Percentiles rank a stretch among this genome's conserved stretches.
Conservation (phyloP, 139 green algal species). For the Tetradesmus obliquus region DNA sequence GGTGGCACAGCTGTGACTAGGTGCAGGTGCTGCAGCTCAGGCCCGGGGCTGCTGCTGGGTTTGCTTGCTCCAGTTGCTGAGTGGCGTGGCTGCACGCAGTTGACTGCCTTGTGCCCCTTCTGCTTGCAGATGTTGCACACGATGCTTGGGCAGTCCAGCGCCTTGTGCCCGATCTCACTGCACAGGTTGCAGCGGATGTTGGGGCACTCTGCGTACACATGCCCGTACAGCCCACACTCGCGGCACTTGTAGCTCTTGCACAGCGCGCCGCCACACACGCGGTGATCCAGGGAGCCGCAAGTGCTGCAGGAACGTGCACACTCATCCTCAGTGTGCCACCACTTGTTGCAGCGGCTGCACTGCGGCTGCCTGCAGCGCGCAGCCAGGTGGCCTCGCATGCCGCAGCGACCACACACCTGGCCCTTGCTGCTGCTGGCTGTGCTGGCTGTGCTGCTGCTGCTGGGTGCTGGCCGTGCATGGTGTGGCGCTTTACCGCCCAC, state of each 20-base stretch:
- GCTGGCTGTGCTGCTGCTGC: neutral
- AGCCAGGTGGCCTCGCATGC: conserved; percentile 22
- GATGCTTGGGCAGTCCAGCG: conserved; percentile 39
- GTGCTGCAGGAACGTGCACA: neutral
- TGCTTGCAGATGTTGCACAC: conserved; percentile 43
- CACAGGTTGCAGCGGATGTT: conserved; percentile 44
- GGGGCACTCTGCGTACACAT: conserved; percentile 42
- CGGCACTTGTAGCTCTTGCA: conserved; percentile 47
- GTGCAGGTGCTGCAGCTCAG: conserved; percentile 10
- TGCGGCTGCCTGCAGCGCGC: conserved; percentile 30
- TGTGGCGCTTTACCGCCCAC: conserved; percentile 12
- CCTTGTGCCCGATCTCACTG: conserved; percentile 36
- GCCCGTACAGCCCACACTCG: conserved; percentile 40
- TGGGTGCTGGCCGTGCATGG: neutral
- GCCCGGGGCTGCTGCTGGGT: neutral
- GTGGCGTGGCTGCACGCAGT: neutral
- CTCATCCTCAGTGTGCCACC: conserved; percentile 34
- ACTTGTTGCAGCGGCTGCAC: conserved; percentile 39
- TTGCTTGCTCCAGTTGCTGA: conserved; percentile 2
- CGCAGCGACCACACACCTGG: conserved; percentile 34
- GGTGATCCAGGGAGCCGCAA: conserved; percentile 29
- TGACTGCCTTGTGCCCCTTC: conserved; percentile 30
- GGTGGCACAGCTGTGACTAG: neutral
- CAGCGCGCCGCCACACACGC: neutral
- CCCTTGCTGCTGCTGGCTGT: conserved; percentile 15